Percentiles rank a stretch among this genome's conserved stretches.
Conservation (phyloP, 805 yeast species). For the Saccharomycopsis selenospora region DNA sequence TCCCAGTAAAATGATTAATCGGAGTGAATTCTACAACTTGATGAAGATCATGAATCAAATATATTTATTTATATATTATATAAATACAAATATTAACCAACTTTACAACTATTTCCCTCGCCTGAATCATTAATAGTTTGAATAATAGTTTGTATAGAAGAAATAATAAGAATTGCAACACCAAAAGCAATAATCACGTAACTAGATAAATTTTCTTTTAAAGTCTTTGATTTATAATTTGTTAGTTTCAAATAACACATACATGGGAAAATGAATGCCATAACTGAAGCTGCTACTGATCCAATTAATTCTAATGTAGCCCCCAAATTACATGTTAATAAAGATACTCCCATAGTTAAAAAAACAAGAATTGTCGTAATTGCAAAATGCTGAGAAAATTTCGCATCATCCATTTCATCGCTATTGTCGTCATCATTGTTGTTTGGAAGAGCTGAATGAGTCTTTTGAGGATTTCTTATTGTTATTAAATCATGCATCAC, state of each 20-base stretch:
- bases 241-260: slow-evolving; percentile 68
- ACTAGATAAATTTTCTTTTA: slow-evolving; percentile 45
- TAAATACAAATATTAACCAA: not conserved
- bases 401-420: slow-evolving; percentile 15
- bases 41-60: too few relatives aligned
- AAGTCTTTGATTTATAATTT: slow-evolving; percentile 34
- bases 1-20: too few relatives aligned
- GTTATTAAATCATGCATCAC: slow-evolving; percentile 59
- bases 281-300: slow-evolving; percentile 83
- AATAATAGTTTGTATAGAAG: slow-evolving; percentile 65
- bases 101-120: not conserved
- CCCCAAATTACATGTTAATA: slow-evolving; percentile 82
- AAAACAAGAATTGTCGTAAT: slow-evolving; percentile 62
- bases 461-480: slow-evolving; percentile 11
- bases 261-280: slow-evolving; percentile 92
- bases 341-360: slow-evolving; percentile 65
- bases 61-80: not conserved
- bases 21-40: too few relatives aligned
- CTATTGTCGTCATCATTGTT: slow-evolving; percentile 22
- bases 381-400: slow-evolving; percentile 39
- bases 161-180: slow-evolving; percentile 63
- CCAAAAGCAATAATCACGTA: slow-evolving; percentile 66
- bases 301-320: slow-evolving; percentile 86
- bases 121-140: not conserved
- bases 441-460: slow-evolving; percentile 13